Evolutionary conservation across 129 eudicot species (phyloP).

Genomic region (Apium graveolens): DNA sequence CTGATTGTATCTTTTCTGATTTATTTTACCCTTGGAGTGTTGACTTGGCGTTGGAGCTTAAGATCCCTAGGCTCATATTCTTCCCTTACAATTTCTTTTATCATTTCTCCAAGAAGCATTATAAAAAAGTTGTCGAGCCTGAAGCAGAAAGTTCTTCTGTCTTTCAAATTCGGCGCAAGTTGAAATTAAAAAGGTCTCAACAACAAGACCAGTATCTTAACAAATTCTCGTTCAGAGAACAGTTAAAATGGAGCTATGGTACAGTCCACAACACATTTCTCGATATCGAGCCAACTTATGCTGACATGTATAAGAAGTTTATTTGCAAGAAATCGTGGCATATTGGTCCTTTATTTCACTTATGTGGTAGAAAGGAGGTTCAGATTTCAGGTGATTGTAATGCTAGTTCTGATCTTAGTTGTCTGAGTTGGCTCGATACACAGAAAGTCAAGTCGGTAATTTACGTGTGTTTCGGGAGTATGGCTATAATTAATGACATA

Average conservation of each 20-base stretch:
- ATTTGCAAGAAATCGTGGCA: conserved; percentile 24
- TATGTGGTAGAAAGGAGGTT: background rate
- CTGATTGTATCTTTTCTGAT: background rate
- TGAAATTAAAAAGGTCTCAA: conserved; percentile 32
- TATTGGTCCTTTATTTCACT: conserved; percentile 30
- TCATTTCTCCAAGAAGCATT: conserved; percentile 18
- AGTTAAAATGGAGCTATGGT: conserved; percentile 27
- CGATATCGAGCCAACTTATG: conserved; percentile 37
- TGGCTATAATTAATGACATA: conserved; percentile 20
- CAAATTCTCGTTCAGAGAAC: background rate
- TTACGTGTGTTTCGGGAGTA: conserved; percentile 41
- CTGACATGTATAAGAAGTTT: conserved; percentile 6
- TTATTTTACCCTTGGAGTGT: background rate
- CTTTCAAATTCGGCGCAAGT: conserved; percentile 23
- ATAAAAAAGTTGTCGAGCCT: conserved; percentile 9
- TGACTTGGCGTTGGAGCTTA: conserved; percentile 10
- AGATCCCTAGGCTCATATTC: conserved; percentile 35
- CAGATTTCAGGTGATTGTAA: background rate
- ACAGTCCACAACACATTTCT: conserved; percentile 31
- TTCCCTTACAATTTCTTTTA: conserved; percentile 15
- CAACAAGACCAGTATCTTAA: background rate
- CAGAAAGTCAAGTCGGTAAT: conserved; percentile 26
- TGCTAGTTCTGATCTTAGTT: background rate
- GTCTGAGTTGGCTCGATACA: conserved; percentile 34
- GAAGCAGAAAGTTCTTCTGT: conserved; percentile 26